phyloP scores from a whole-genome alignment of 2,329 filamentous ascomycete genomes.

The Daldinia sp. region DNA sequence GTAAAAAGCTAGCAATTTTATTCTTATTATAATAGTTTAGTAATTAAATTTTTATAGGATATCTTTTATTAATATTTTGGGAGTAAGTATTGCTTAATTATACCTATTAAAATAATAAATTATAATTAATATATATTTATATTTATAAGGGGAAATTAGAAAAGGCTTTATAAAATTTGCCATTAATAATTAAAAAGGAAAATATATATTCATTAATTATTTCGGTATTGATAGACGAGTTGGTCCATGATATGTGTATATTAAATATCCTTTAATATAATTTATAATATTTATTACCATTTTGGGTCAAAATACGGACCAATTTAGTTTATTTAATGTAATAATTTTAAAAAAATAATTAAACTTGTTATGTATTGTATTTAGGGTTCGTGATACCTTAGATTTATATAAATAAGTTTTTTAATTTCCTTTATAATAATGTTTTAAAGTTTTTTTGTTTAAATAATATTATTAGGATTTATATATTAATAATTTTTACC shows the following conservation, averaged over 20 bases:
- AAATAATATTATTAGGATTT: not conserved
- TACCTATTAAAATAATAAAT: conserved; percentile 2
- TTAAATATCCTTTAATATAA: not conserved
- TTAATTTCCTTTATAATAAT: not conserved
- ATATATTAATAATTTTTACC: not conserved
- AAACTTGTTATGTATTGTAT: not conserved
- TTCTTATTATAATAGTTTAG: not conserved
- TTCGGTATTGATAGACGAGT: not conserved
- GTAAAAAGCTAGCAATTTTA: not conserved
- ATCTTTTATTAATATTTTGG: not conserved
- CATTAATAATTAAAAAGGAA: not conserved
- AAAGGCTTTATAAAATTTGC: not conserved
- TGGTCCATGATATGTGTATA: not conserved
- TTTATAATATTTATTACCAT: not conserved
- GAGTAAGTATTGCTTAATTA: not conserved
- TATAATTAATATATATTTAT: not conserved
- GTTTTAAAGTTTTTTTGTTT: not conserved
- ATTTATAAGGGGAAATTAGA: not conserved
- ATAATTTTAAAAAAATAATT: not conserved
- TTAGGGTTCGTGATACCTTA: not conserved
- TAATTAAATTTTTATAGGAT: not conserved
- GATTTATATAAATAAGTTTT: not conserved
- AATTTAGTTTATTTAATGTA: not conserved
- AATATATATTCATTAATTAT: not conserved
- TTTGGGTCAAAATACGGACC: not conserved